Evolutionary conservation across 2,329 filamentous ascomycete species (phyloP).

Genomic region (Aspergillus tamarii): DNA sequence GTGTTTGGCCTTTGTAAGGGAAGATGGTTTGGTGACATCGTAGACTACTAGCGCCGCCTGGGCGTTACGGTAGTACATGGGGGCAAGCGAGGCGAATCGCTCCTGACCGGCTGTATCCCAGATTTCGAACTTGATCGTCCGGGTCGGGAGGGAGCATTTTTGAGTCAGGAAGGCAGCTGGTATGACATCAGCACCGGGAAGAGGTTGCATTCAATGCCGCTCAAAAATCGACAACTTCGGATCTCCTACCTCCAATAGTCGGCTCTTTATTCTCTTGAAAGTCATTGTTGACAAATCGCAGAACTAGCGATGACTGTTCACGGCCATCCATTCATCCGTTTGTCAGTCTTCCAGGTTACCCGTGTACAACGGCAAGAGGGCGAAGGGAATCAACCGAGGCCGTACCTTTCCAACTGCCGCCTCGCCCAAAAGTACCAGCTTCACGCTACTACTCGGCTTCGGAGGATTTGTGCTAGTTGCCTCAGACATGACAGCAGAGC

Average conservation of each 20-base stretch:
- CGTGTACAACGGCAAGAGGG: slow-evolving; percentile 15
- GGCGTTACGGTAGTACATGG: slow-evolving; percentile 99
- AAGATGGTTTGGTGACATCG: slow-evolving; percentile 95
- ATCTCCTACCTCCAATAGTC: slow-evolving; percentile 82
- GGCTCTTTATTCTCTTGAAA: slow-evolving; percentile 99
- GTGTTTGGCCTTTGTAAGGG: slow-evolving; percentile 94
- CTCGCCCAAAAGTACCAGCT: slow-evolving; percentile 96
- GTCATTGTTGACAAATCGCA: slow-evolving; percentile 99
- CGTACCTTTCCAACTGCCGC: slow-evolving; percentile 96
- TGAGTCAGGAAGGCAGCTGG: slow-evolving; percentile 95
- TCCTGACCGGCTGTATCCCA: slow-evolving; percentile 99
- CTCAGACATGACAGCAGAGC: slow-evolving; percentile 66
- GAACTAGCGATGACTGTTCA: slow-evolving; percentile 84
- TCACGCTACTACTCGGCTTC: slow-evolving; percentile 99
- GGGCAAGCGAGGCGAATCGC: slow-evolving; percentile 91
- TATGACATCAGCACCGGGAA: slow-evolving; percentile 16
- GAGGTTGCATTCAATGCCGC: neutral
- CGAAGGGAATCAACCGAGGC: slow-evolving; percentile 10
- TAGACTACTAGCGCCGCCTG: slow-evolving; percentile 97
- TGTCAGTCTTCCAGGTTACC: slow-evolving; percentile 25
- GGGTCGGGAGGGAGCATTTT: slow-evolving; percentile 92
- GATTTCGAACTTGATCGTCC: slow-evolving; percentile 80
- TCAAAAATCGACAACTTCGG: slow-evolving; percentile 3
- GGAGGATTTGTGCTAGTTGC: slow-evolving; percentile 66
- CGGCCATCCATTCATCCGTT: slow-evolving; percentile 13